Base-by-base conservation (phyloP, 306 rosid species). In the Arachis stenosperma region DNA sequence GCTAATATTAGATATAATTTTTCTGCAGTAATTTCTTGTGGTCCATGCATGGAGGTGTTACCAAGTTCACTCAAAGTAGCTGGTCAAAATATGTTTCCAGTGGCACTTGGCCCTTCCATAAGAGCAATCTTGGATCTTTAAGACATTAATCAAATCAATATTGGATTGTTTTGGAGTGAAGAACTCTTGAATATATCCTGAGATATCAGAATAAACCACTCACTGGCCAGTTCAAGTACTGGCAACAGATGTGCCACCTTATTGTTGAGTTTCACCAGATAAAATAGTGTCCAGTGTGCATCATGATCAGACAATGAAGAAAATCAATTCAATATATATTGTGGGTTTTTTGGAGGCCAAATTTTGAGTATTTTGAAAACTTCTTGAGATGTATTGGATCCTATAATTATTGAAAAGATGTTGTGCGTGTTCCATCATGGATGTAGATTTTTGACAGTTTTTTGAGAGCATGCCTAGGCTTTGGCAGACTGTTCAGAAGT, bases 11-110 rank as follows among this genome's bases (percentile, higher is more conserved):
- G 87, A 83, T 76, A 83, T 77, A 76, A 64, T 83, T 80, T 81
- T 83, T 83, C 87, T 83, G 84, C 84, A 84, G 87, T 84, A 84
- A 84, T 57, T 74, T 73, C 64, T 14, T 69, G 77, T 69, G 84
- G 65, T 69, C 84, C 76, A 65, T 74, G 82, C 78, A 39, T 29
- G 87, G 74, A 84, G 84, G 70, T 73, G 75, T 57, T 84, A 64
- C 82, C 69, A 73, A 80, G 75, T 84, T 67, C 82, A 57, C 54
- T 50, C 82, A 54, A 84, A 84, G 87, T 84, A 80, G 80, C 87
- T 67, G 80, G 67, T 80, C 75, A 76, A 63, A 80, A 75, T 75
- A 48, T 74, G 84, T 73, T 76, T 56, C 84, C 57, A 84, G 54
- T 53, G 78, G 69, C 71, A 64, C 30, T 76, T 80, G 80, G 58